A percentile compares a stretch with the other conserved stretches of the same genome.
These are phyloP conservation scores for Beauveria australis DNA, from an alignment of 2,329 filamentous ascomycete species.

Conservation along the genomic window DNA sequence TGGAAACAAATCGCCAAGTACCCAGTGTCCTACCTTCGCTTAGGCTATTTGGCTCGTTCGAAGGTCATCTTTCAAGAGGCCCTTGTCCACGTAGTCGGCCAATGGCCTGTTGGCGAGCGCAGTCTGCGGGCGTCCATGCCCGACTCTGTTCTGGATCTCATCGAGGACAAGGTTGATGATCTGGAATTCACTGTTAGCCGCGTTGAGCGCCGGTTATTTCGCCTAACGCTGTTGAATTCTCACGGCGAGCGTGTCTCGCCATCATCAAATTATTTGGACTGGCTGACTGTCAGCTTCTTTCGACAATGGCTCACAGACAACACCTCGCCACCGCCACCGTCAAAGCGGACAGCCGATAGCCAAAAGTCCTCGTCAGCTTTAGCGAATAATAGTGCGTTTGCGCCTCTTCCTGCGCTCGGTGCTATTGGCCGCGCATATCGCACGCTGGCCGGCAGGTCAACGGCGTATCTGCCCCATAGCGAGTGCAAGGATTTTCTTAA, in stretches of 20 bases:
- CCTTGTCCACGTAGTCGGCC: constrained; percentile 85
- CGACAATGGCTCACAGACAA: constrained; percentile 90
- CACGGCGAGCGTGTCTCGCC: constrained; percentile 78
- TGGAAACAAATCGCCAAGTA: constrained; percentile 98
- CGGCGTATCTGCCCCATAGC: constrained; percentile 69
- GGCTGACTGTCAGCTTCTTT: constrained; percentile 81
- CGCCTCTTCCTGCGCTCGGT: constrained; percentile 53
- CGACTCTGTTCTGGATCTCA: constrained; percentile 71
- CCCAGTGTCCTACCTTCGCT: constrained; percentile 81
- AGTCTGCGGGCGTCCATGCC: constrained; percentile 69
- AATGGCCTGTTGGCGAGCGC: constrained; percentile 77
- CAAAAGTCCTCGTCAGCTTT: constrained; percentile 25
- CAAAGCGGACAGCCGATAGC: background rate
- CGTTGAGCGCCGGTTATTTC: constrained; percentile 74
- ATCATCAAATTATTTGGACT: constrained; percentile 73
- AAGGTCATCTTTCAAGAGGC: constrained; percentile 81
- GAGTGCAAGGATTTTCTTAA: constrained; percentile 89
- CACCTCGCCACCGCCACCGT: constrained; percentile 58
- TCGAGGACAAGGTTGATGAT: constrained; percentile 92
- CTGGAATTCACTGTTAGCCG: constrained; percentile 73
- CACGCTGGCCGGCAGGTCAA: constrained; percentile 51
- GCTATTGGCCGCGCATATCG: constrained; percentile 70
- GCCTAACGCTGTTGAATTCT: constrained; percentile 68
- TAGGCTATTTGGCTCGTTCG: constrained; percentile 78
- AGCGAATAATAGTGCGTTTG: constrained; percentile 24